These are phyloP conservation scores for Stenogyne calaminthoides DNA, from an alignment of 305 asterid genomes.

Conservation along the genomic window DNA sequence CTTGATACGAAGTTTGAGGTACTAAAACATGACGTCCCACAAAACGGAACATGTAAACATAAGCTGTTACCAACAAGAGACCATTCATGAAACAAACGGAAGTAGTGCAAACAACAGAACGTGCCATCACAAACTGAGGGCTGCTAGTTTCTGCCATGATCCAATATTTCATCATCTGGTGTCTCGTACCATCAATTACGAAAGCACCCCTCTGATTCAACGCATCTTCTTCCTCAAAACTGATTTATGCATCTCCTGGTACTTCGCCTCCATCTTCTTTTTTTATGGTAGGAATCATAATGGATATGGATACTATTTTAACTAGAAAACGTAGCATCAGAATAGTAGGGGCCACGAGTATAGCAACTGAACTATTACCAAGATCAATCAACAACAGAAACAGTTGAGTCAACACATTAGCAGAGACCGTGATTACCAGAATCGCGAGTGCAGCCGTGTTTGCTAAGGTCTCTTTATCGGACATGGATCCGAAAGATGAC, in stretches of 20 bases:
- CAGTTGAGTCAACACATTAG: neutral
- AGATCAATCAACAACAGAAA: neutral
- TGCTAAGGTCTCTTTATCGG: neutral
- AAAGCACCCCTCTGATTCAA: neutral
- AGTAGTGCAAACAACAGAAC: constrained; percentile 14
- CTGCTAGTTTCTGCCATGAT: constrained; percentile 33
- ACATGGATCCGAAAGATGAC: neutral
- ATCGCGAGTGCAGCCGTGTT: neutral
- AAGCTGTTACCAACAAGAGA: neutral
- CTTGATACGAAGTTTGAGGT: neutral
- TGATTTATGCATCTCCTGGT: constrained; percentile 12
- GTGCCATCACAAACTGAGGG: constrained; percentile 33
- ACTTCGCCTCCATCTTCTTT: constrained; percentile 23
- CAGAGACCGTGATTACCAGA: neutral
- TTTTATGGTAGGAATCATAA: constrained; percentile 18
- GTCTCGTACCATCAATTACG: neutral
- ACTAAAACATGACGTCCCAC: neutral
- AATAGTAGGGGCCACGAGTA: neutral
- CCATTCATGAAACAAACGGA: neutral
- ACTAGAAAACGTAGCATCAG: constrained; percentile 18
- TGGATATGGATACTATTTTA: constrained; percentile 22
- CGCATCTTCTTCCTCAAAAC: neutral
- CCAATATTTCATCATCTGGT: constrained; percentile 17
- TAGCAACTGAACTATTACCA: neutral
- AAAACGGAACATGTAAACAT: neutral